phyloP scores from a whole-genome alignment of 176 grass and related monocot genomes.

The Thinopyrum elongatum region DNA sequence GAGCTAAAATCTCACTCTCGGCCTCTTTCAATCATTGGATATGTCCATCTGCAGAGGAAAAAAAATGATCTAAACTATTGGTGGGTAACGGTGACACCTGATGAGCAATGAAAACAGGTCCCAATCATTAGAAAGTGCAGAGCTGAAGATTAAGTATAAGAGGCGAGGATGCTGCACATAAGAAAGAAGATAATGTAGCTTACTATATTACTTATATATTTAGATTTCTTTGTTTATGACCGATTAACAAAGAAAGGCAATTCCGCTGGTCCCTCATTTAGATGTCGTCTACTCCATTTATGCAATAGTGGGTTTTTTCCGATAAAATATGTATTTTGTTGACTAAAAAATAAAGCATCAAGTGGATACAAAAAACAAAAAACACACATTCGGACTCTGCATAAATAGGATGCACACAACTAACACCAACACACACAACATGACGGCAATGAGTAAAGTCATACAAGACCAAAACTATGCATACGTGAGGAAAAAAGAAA shows the following conservation, averaged over 20 bases:
- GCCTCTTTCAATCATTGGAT: background rate
- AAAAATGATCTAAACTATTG: background rate
- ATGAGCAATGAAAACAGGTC: background rate
- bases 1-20: background rate
- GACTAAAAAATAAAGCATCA: too few relatives aligned
- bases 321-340: too few relatives aligned
- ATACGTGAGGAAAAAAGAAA: too few relatives aligned
- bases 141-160: background rate
- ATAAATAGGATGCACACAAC: too few relatives aligned
- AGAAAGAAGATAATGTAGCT: background rate
- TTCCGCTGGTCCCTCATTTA: background rate
- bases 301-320: background rate
- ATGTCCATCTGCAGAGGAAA: background rate
- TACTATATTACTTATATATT: background rate
- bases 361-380: too few relatives aligned
- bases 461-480: too few relatives aligned
- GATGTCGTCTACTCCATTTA: background rate
- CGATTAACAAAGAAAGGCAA: background rate
- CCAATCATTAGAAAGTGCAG: slow-evolving; percentile 30
- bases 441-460: too few relatives aligned
- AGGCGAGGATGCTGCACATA: background rate
- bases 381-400: too few relatives aligned
- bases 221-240: slow-evolving; percentile 15
- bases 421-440: too few relatives aligned
- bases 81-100: slow-evolving; percentile 19